Evolutionary conservation across 2,329 filamentous ascomycete genomes (phyloP), one percentile per base, ranked within the genome.

Genomic region (Mollisiaceae sp.): DNA sequence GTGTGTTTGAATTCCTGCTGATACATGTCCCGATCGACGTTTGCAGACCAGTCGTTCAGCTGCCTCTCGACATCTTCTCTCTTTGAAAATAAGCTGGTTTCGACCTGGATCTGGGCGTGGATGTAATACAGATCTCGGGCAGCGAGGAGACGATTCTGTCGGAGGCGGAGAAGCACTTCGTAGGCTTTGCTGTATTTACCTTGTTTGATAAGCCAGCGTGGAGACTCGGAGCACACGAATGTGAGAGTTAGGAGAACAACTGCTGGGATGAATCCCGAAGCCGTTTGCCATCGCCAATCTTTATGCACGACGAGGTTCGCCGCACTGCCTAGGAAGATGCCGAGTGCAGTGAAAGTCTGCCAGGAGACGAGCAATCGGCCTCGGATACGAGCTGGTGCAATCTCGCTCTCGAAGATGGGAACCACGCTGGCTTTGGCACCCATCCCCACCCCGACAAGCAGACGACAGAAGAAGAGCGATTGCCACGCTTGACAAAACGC

Each of bases 301-400:
- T 87, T 86, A 11, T 57, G 78, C 43, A 54, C 60, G 12, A 90
- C 27, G 82, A 82, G 67, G 75, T 77, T 68, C 75, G 76, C 35
- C 77, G 55, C 63, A 22, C 39, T 63, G 11, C 69, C 68, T 24
- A 87, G 77, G 70, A 87, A 83, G 67, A 88, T 87, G 59, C 86
- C 85, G 73, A 88, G 85, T 4, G 83, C 83, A 1, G 83, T 87
- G 85, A 87, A 90, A 76, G 90, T 80, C 78, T 93, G 89, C 91
- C 91, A 94, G 67, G 88, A 52, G 15, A 52, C 47, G 9, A 52
- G 24, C 22, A 52, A 27, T 32, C 47, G 47, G 64, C 84, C 84
- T 59, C 84, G 80, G 65, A 86, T 82, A 9, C 36, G 36, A 14
- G 83, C 80, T 2, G 84, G 84, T 1, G 80, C 79, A 62, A 82